phyloP scores from a whole-genome alignment of 2,329 filamentous ascomycete species.

The Cercospora sesami region DNA sequence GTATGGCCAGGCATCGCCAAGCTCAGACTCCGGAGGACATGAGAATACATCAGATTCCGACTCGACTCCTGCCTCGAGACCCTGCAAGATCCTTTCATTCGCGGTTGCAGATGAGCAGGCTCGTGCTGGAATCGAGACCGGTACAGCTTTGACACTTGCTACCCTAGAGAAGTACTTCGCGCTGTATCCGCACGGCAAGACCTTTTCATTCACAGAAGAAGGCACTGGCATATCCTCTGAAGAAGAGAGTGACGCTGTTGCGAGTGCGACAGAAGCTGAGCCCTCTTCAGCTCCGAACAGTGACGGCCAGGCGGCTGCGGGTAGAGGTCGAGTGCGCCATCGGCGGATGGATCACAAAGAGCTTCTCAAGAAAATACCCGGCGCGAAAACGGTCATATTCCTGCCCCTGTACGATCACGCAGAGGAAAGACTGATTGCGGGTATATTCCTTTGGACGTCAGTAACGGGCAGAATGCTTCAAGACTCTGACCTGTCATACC shows the following conservation, averaged over 20 bases:
- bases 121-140: slow-evolving; percentile 29
- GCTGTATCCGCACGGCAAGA: slow-evolving; percentile 32
- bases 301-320: slow-evolving; percentile 42
- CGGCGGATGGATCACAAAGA: slow-evolving; percentile 41
- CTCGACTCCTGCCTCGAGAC: slow-evolving; percentile 23
- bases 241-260: slow-evolving; percentile 28
- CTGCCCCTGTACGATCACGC: slow-evolving; percentile 55
- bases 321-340: slow-evolving; percentile 38
- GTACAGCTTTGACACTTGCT: slow-evolving; percentile 27
- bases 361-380: slow-evolving; percentile 42
- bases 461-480: slow-evolving; percentile 44
- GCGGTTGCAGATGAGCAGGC: slow-evolving; percentile 30
- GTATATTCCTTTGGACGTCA: slow-evolving; percentile 50
- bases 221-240: slow-evolving; percentile 31
- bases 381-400: slow-evolving; percentile 50
- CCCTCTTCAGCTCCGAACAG: slow-evolving; percentile 45
- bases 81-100: slow-evolving; percentile 31
- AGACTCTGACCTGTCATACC: slow-evolving; percentile 45
- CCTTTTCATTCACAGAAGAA: slow-evolving; percentile 34
- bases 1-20: slow-evolving; percentile 20
- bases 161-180: slow-evolving; percentile 35
- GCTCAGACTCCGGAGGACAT: slow-evolving; percentile 24
- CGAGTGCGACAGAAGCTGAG: slow-evolving; percentile 27
- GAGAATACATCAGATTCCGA: slow-evolving; percentile 31
- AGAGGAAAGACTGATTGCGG: slow-evolving; percentile 45